phyloP scores from a whole-genome alignment of 2,329 filamentous ascomycete genomes.

The Keithomyces neogunnii region DNA sequence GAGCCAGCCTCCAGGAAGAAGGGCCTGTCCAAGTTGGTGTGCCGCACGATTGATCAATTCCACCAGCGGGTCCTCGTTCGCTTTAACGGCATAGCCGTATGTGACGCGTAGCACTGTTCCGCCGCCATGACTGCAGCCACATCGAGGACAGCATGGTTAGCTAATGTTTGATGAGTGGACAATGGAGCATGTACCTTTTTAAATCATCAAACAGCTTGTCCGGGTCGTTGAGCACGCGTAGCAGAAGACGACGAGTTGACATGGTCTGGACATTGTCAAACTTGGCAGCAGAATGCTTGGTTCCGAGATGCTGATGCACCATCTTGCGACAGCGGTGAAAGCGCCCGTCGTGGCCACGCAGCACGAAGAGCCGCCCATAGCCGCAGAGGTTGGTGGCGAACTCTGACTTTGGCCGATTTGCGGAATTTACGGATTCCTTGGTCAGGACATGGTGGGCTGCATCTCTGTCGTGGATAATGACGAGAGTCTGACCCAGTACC shows the following conservation, averaged over 20 bases:
- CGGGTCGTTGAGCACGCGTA: constrained; percentile 30
- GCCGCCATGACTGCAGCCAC: constrained; percentile 7
- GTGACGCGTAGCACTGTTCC: constrained; percentile 8
- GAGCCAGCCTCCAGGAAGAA: constrained; percentile 21
- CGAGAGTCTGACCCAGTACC: constrained; percentile 29
- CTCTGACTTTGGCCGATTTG: constrained; percentile 23
- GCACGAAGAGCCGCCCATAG: constrained; percentile 6
- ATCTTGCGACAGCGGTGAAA: constrained; percentile 35
- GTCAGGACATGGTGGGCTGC: constrained; percentile 29
- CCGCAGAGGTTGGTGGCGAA: constrained; percentile 29
- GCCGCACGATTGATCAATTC: constrained; percentile 19
- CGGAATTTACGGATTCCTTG: constrained; percentile 24
- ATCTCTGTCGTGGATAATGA: constrained; percentile 29
- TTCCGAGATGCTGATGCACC: constrained; percentile 33
- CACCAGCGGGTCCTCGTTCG: constrained; percentile 21
- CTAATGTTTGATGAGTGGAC: neutral
- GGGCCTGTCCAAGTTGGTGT: constrained; percentile 17
- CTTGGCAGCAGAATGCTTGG: constrained; percentile 26
- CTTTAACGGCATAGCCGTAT: constrained; percentile 23
- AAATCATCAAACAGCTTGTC: constrained; percentile 31
- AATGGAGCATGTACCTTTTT: constrained; percentile 20
- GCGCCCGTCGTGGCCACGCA: constrained; percentile 26
- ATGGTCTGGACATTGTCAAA: constrained; percentile 33
- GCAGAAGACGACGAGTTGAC: constrained; percentile 34
- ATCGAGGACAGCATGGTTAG: neutral